Evolutionary conservation across 2,329 filamentous ascomycete species (phyloP).

Genomic region (Botrytis hyacinthi): DNA sequence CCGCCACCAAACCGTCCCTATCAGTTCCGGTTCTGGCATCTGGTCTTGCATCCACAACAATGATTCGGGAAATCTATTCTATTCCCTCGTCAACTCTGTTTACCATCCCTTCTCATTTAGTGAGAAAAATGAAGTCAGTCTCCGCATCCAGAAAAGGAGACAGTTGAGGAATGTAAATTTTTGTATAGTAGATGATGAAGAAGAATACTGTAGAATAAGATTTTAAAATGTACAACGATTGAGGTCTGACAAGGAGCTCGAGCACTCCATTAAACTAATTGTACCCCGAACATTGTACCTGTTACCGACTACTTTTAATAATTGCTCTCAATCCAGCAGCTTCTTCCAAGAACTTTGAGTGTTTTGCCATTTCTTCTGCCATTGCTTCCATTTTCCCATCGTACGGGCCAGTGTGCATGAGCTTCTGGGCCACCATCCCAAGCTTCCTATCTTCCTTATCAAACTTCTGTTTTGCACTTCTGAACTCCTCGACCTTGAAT

Average conservation of each 20-base stretch:
- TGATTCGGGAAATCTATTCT: background rate
- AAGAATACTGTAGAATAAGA: too few species aligned
- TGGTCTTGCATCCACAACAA: background rate
- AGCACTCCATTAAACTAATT: too few species aligned
- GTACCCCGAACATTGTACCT: too few species aligned
- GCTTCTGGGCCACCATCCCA: background rate
- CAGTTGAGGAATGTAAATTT: too few species aligned
- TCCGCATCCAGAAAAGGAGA: too few species aligned
- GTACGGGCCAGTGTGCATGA: background rate
- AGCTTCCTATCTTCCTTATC: background rate
- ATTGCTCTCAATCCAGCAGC: conserved; percentile 5
- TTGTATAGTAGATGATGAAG: too few species aligned
- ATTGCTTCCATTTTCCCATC: background rate
- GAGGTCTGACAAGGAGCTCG: too few species aligned
- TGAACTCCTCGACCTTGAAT: background rate
- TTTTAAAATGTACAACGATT: too few species aligned
- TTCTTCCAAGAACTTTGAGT: conserved; percentile 15
- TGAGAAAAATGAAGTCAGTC: background rate
- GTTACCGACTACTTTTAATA: background rate
- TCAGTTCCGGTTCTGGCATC: background rate
- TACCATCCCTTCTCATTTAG: background rate
- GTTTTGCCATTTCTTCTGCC: background rate
- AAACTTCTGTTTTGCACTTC: background rate
- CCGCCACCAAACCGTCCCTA: background rate
- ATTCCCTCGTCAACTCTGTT: background rate